Evolutionary conservation across 139 green algal genomes (phyloP).

Genomic region (Chlorella ohadii): DNA sequence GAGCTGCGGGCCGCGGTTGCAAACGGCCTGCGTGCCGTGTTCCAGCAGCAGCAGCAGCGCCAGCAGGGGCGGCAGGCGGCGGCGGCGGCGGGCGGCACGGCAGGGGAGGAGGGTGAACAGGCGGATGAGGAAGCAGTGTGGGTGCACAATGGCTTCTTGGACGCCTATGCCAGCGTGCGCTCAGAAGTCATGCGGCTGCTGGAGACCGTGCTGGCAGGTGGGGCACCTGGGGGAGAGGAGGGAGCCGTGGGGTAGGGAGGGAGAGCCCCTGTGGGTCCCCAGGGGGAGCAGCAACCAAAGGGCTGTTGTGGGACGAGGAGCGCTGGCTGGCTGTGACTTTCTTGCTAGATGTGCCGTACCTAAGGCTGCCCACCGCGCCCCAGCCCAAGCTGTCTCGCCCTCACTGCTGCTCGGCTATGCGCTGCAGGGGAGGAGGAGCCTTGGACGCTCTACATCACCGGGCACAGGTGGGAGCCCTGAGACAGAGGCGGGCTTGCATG

Average conservation of each 20-base stretch:
- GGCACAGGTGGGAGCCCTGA: slow-evolving; percentile 53
- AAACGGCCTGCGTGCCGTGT: background rate
- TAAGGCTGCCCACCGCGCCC: too few relatives aligned
- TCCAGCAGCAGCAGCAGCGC: background rate
- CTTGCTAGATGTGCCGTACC: too few relatives aligned
- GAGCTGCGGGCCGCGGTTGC: background rate
- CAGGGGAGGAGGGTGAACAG: background rate
- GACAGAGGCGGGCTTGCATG: too few relatives aligned
- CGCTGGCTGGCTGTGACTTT: too few relatives aligned
- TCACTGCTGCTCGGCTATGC: background rate
- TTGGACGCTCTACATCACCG: slow-evolving; percentile 71
- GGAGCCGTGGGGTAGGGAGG: background rate
- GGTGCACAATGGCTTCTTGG: slow-evolving; percentile 58
- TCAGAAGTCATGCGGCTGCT: slow-evolving; percentile 60
- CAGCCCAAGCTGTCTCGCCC: too few relatives aligned
- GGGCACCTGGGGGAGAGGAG: background rate
- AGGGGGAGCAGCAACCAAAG: too few relatives aligned
- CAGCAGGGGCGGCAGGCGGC: background rate
- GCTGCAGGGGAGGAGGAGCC: background rate
- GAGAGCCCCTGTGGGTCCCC: too few relatives aligned
- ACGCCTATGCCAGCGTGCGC: slow-evolving; percentile 42
- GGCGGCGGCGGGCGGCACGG: background rate
- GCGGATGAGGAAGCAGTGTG: background rate
- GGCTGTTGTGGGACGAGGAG: too few relatives aligned
- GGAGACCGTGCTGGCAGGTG: slow-evolving; percentile 48